Evolutionary conservation across 495 filamentous ascomycete genomes (phyloP).

Genomic region (Penicillium verhagenii): DNA sequence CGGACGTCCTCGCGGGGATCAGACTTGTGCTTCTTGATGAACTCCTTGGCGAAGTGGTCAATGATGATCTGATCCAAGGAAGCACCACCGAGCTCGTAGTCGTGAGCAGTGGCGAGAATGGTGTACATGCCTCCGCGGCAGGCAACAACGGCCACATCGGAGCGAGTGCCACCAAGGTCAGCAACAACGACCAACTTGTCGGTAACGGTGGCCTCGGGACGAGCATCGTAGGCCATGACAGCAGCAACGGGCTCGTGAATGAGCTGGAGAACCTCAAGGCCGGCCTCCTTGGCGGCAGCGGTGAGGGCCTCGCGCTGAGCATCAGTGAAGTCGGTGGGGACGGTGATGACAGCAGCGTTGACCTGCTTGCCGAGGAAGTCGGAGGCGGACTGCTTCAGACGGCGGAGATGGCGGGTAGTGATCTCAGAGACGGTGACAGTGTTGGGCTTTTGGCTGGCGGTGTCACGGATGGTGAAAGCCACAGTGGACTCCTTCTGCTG

Average conservation of each 20-base stretch:
- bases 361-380: slow-evolving; percentile 91
- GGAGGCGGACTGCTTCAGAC: slow-evolving; percentile 77
- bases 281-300: slow-evolving; percentile 74
- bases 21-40: slow-evolving; percentile 87
- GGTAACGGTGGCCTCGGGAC: slow-evolving; percentile 65
- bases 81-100: slow-evolving; percentile 83
- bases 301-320: slow-evolving; percentile 78
- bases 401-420: slow-evolving; percentile 79
- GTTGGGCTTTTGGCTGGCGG: slow-evolving; percentile 63
- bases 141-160: slow-evolving; percentile 86
- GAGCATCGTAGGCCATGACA: slow-evolving; percentile 87
- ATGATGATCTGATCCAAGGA: slow-evolving; percentile 86
- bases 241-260: slow-evolving; percentile 93
- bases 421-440: slow-evolving; percentile 80
- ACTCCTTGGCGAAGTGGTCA: slow-evolving; percentile 97
- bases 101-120: slow-evolving; percentile 87
- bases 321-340: slow-evolving; percentile 90
- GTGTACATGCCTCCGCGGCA: slow-evolving; percentile 96
- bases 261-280: slow-evolving; percentile 85
- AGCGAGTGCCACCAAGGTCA: slow-evolving; percentile 89
- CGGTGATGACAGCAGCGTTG: slow-evolving; percentile 86
- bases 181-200: slow-evolving; percentile 93
- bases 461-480: slow-evolving; percentile 81
- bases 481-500: slow-evolving; percentile 68
- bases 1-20: slow-evolving; percentile 81